Conservation (phyloP, 352 stramenopile genomes). For the Halophytophthora batemanensis region DNA sequence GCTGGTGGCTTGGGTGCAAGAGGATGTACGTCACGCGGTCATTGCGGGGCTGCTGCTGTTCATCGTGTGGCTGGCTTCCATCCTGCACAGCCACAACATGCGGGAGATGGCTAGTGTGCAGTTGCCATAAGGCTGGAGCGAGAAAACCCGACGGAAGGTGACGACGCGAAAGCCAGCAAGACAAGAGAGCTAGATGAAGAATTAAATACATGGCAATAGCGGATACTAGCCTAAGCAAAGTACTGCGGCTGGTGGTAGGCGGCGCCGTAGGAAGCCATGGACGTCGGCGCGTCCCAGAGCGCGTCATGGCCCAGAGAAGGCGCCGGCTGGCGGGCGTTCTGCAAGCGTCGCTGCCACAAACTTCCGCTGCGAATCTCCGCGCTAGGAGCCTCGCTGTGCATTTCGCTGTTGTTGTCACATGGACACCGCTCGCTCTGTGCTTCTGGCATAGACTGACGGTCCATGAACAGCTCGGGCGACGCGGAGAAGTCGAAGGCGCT, state of each 20-base stretch:
- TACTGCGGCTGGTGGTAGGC: conserved; percentile 33
- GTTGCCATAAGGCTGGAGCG: conserved; percentile 6
- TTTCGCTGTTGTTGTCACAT: not conserved
- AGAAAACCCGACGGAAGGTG: too few species aligned
- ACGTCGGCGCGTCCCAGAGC: conserved; percentile 31
- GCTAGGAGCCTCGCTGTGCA: conserved; percentile 2
- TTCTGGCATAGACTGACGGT: conserved; percentile 10
- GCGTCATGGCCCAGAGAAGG: conserved; percentile 40
- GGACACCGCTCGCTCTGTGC: not conserved
- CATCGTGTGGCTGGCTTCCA: conserved; percentile 59
- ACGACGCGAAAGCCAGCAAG: not conserved
- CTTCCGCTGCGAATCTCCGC: conserved; percentile 14
- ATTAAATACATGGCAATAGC: not conserved
- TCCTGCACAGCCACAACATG: conserved; percentile 23
- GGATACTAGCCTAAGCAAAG: conserved; percentile 12
- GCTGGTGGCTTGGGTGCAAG: conserved; percentile 58
- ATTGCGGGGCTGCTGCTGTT: conserved; percentile 53
- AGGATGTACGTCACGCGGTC: conserved; percentile 64
- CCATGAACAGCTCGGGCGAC: conserved; percentile 39
- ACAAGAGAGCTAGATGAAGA: not conserved
- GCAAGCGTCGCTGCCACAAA: conserved; percentile 40
- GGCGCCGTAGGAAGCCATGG: conserved; percentile 23
- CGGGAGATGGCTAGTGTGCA: conserved; percentile 3
- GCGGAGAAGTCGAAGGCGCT: conserved; percentile 50
- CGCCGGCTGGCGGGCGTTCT: conserved; percentile 7